These are phyloP conservation scores for Eutrema salsugineum DNA, from an alignment of 441 rosid species.

Conservation along the genomic window DNA sequence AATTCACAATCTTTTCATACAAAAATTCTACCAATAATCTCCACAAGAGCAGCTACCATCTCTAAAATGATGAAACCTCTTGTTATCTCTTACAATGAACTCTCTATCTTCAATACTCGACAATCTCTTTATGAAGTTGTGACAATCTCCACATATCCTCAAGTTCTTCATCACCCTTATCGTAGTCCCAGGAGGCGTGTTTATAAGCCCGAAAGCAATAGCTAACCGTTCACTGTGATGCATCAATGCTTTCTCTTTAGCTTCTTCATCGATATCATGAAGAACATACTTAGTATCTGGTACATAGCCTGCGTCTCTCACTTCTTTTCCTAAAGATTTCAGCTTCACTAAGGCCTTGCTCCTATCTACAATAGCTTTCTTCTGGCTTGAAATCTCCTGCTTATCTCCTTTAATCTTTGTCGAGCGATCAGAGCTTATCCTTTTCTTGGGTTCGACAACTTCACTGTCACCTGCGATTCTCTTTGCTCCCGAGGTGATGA, in stretches of 20 bases:
- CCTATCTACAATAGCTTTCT: constrained; percentile 15
- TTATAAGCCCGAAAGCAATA: constrained; percentile 54
- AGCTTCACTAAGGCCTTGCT: constrained; percentile 23
- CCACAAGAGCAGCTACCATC: constrained; percentile 58
- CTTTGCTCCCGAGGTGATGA: neutral
- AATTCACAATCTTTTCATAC: neutral
- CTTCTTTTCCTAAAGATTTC: constrained; percentile 29
- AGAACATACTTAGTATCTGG: constrained; percentile 57
- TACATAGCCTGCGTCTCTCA: constrained; percentile 47
- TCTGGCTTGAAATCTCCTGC: neutral
- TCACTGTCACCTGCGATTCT: neutral
- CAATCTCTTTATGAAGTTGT: constrained; percentile 50
- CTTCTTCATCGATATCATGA: constrained; percentile 64
- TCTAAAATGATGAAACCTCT: constrained; percentile 67
- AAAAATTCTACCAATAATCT: constrained; percentile 47
- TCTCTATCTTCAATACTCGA: constrained; percentile 50
- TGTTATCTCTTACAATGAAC: constrained; percentile 53
- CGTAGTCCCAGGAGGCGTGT: constrained; percentile 34
- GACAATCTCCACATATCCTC: constrained; percentile 63
- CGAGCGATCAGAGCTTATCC: neutral
- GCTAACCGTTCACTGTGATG: constrained; percentile 67
- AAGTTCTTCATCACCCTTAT: constrained; percentile 58
- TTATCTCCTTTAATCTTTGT: neutral
- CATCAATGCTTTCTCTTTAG: constrained; percentile 58
- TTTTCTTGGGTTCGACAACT: neutral